Evolutionary conservation across 2,329 filamentous ascomycete species (phyloP).

Genomic region (Trichophyton benhamiae): DNA sequence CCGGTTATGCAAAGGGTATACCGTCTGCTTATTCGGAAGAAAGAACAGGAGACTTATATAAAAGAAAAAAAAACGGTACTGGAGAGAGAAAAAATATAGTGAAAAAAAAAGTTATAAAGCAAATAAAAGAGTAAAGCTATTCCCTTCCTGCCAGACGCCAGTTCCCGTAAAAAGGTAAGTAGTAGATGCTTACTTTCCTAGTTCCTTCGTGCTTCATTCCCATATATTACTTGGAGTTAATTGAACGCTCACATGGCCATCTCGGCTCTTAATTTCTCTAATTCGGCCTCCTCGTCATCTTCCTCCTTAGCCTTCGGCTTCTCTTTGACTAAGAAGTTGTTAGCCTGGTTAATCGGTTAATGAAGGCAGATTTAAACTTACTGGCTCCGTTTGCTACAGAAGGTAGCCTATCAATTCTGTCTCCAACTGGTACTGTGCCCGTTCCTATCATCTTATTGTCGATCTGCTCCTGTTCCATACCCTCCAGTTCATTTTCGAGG

Average conservation of each 20-base stretch:
- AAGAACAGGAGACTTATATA: not conserved
- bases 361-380: conserved; percentile 38
- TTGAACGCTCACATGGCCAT: conserved; percentile 68
- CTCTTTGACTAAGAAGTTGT: conserved; percentile 29
- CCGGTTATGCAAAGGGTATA: not conserved
- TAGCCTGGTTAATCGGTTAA: not conserved
- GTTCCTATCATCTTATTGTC: conserved; percentile 91
- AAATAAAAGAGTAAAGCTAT: not conserved
- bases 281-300: conserved; percentile 91
- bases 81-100: not conserved
- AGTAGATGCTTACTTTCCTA: conserved; percentile 37
- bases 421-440: conserved; percentile 67
- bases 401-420: conserved; percentile 62
- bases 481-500: conserved; percentile 71
- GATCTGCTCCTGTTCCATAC: conserved; percentile 79
- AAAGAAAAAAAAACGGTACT: not conserved
- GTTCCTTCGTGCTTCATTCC: not conserved
- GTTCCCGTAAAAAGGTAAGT: conserved; percentile 78
- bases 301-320: conserved; percentile 50
- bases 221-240: not conserved
- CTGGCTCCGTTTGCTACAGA: conserved; percentile 60
- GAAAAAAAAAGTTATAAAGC: not conserved
- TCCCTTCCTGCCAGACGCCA: conserved; percentile 63
- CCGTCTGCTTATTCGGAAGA: not conserved
- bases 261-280: conserved; percentile 84